These are phyloP conservation scores for Penicillium odoratum DNA, from an alignment of 495 filamentous ascomycete species.

Conservation along the genomic window DNA sequence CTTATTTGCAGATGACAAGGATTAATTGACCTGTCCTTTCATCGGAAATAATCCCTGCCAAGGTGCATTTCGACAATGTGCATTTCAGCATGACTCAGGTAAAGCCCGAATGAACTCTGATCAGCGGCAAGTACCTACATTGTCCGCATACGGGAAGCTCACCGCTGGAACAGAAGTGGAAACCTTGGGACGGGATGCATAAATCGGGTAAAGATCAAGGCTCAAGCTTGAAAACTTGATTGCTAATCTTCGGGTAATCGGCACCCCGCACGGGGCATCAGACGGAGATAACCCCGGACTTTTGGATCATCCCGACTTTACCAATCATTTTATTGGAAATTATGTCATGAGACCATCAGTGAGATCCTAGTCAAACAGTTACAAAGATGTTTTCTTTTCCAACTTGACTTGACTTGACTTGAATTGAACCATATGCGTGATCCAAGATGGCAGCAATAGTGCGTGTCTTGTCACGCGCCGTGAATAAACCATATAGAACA, in stretches of 20 bases:
- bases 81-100: not conserved
- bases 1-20: not conserved
- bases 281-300: not conserved
- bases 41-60: no score
- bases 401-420: not conserved
- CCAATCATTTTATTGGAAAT: not conserved
- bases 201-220: not conserved
- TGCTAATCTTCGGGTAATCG: not conserved
- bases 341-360: not conserved
- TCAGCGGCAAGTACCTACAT: not conserved
- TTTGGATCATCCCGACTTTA: not conserved
- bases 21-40: not conserved
- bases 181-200: not conserved
- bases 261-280: not conserved
- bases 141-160: not conserved
- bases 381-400: not conserved
- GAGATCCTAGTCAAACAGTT: no score
- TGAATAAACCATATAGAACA: slow-evolving; percentile 21
- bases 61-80: no score
- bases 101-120: not conserved
- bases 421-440: not conserved
- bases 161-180: not conserved
- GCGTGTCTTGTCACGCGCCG: slow-evolving; percentile 18
- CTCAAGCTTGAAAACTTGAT: not conserved
- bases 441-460: slow-evolving; percentile 14